Conservation (phyloP, 2,329 filamentous ascomycete species). For the Elsinoe necatrix region DNA sequence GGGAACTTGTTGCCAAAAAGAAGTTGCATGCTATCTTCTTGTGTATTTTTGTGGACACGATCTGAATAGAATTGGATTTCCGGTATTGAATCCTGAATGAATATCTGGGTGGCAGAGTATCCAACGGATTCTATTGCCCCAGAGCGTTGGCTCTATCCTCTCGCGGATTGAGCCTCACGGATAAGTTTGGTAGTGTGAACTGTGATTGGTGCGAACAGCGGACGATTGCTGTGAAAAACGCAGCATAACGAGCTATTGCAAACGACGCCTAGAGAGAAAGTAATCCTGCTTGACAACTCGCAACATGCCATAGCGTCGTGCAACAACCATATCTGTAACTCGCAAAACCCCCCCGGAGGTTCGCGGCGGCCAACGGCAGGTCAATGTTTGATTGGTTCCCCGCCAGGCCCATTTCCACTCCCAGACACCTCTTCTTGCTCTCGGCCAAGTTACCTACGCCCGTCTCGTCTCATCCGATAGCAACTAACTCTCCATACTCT, state of each 20-base stretch:
- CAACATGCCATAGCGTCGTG: not conserved
- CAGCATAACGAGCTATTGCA: too few relatives aligned
- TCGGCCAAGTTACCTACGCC: not conserved
- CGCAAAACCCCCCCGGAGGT: not conserved
- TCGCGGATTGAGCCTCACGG: slow-evolving; percentile 2
- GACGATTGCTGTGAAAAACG: too few relatives aligned
- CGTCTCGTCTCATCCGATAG: not conserved
- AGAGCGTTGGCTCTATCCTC: not conserved
- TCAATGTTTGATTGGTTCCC: not conserved
- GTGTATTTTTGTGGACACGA: not conserved
- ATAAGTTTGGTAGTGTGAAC: not conserved
- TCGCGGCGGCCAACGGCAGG: not conserved
- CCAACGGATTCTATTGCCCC: slow-evolving; percentile 5
- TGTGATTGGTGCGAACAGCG: too few relatives aligned
- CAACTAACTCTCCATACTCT: slow-evolving; percentile 2
- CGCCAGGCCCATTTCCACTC: not conserved
- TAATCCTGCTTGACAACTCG: too few relatives aligned
- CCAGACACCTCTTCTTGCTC: not conserved
- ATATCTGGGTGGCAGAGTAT: not conserved
- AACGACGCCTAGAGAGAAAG: too few relatives aligned
- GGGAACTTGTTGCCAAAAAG: not conserved
- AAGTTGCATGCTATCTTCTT: not conserved
- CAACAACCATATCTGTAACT: not conserved
- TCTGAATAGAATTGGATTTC: not conserved
- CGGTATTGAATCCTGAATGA: slow-evolving; percentile 4